Base-by-base conservation (phyloP, 306 rosid genomes). In the Lupinus albus region DNA sequence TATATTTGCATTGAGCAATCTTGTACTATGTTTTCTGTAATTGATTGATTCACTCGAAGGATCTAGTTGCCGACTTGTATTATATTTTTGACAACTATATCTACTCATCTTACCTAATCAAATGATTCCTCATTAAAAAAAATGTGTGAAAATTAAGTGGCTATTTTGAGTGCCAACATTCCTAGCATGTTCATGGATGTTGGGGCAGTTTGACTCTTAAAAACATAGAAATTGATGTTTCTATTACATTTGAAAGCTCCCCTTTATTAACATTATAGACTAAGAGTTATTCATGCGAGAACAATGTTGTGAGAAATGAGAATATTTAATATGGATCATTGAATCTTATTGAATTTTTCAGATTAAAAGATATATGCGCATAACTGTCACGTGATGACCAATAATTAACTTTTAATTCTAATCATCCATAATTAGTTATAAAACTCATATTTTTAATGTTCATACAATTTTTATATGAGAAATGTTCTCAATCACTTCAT, bases 21-120 rank as follows among this genome's bases (percentile, higher is more conserved):
- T 64, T 64, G 44, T 14, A 30, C 48, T 11, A 6, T 51, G 55
- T 49, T 9, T 18, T 11, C 33, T 51, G 61, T 18, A 12, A 67
- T 51, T 17, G 60, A 11, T 18, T 67, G 7, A 35, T 67, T 35
- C 21, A 36, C 18, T 12, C 17, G 0, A 51, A 67, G 44, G 50
- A 33, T 18, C 48, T 67, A 3, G 51, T 67, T 52, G 72, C 39
- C 38, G 13, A 67, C 35, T 48, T 32, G 5, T 9, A 15, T 46
- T 7, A 48, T n/a, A 35, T 58, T 47, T 71, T 41, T 59, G 50
- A 71, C 18, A 15, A 44, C 39, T 35, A 32, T 20, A 57, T 46
- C 12, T 13, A 59, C 50, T 21, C 1, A 10, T 8, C 61, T 35
- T 20, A 18, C 18, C n/a, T 18, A 39, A 21, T 13, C 17, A 54